Evolutionary conservation across 1,284 basidiomycete genomes (phyloP).

Genomic region (Cerioporus squamosus): DNA sequence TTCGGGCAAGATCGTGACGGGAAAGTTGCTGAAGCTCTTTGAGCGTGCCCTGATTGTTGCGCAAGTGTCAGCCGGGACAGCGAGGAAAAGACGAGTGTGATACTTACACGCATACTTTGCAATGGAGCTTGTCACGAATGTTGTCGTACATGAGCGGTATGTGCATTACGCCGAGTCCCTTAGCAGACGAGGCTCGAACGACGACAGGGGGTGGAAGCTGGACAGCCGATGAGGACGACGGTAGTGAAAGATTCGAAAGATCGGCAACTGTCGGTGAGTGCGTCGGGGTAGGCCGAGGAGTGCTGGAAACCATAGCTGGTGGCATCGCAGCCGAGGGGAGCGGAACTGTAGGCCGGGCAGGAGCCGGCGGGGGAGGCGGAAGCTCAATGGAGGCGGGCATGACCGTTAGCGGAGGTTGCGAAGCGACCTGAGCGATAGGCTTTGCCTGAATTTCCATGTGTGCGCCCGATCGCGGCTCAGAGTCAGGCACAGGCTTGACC

Average conservation of each 20-base stretch:
- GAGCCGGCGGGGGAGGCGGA: background rate
- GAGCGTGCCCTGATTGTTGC: background rate
- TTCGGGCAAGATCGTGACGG: slow-evolving; percentile 1
- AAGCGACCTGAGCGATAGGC: too few relatives aligned
- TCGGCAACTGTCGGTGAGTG: background rate
- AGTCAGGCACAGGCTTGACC: too few relatives aligned
- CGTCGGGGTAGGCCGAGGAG: background rate
- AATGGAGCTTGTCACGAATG: slow-evolving; percentile 13
- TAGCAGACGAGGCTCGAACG: background rate
- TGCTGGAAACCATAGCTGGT: background rate
- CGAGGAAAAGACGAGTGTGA: background rate
- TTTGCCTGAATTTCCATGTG: too few relatives aligned
- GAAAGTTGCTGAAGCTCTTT: background rate
- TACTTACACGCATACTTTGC: slow-evolving; percentile 30
- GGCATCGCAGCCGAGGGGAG: background rate
- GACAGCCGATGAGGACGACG: background rate
- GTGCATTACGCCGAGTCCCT: slow-evolving; percentile 25
- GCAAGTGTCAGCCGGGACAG: background rate
- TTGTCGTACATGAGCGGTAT: slow-evolving; percentile 27
- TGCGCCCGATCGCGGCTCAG: too few relatives aligned
- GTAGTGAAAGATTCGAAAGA: background rate
- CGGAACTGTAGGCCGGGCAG: background rate
- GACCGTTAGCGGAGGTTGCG: too few relatives aligned
- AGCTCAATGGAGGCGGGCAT: too few relatives aligned
- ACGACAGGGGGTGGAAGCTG: background rate